These are phyloP conservation scores for Aspergillus aculeatus DNA, from an alignment of 2,329 filamentous ascomycete species.

Conservation along the genomic window DNA sequence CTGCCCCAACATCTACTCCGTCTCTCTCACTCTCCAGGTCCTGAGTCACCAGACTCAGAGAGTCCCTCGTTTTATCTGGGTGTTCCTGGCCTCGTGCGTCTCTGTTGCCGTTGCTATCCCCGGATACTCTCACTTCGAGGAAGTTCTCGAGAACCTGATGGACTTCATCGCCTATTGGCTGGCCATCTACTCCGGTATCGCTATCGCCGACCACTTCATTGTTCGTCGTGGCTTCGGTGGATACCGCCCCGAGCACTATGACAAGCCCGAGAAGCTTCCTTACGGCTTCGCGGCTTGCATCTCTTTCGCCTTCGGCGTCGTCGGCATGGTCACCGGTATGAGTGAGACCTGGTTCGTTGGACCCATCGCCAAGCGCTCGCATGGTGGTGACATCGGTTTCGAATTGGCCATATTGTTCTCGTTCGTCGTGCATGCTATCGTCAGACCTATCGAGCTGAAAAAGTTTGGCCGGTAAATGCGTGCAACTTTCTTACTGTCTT, in stretches of 20 bases:
- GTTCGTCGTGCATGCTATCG: constrained; percentile 50
- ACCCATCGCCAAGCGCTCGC: constrained; percentile 62
- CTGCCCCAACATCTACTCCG: constrained; percentile 71
- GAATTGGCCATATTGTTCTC: constrained; percentile 66
- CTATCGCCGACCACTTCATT: constrained; percentile 65
- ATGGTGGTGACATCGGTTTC: constrained; percentile 62
- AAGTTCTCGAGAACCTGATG: constrained; percentile 70
- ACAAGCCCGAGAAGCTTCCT: constrained; percentile 58
- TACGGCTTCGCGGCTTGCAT: constrained; percentile 61
- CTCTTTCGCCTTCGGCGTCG: constrained; percentile 64
- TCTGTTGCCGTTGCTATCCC: constrained; percentile 70
- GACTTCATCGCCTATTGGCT: constrained; percentile 69
- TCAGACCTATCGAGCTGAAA: constrained; percentile 53
- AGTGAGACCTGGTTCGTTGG: constrained; percentile 68
- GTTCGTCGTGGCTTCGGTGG: constrained; percentile 63
- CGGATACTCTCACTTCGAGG: constrained; percentile 65
- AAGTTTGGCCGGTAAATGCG: constrained; percentile 40
- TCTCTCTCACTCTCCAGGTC: constrained; percentile 66
- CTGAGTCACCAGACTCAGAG: constrained; percentile 58
- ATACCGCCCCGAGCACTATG: constrained; percentile 61
- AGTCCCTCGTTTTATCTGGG: constrained; percentile 69
- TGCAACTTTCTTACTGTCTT: constrained; percentile 7
- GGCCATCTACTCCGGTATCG: constrained; percentile 68
- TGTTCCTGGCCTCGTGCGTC: constrained; percentile 58
- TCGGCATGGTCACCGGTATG: constrained; percentile 69